phyloP scores from a whole-genome alignment of 225 moss, liverwort and hornwort species.

The Rhytidiadelphus loreus region DNA sequence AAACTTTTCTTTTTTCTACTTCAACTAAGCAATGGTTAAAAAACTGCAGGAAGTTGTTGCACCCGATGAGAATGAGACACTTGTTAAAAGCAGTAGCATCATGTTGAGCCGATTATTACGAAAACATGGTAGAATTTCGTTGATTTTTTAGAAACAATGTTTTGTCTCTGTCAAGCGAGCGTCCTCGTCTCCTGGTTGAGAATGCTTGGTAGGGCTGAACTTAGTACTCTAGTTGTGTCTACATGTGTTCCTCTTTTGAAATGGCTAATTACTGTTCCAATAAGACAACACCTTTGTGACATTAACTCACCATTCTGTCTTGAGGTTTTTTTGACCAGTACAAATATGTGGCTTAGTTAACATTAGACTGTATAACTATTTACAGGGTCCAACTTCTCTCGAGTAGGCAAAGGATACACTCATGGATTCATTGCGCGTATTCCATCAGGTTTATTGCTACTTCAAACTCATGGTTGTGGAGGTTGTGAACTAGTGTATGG shows the following conservation, averaged over 20 bases:
- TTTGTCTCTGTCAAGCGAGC: not conserved
- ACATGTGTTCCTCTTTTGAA: not conserved
- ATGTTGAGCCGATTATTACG: not conserved
- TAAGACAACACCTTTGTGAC: not conserved
- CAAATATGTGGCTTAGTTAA: not conserved
- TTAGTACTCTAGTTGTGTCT: not conserved
- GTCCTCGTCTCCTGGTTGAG: not conserved
- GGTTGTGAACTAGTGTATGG: not conserved
- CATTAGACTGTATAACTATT: not conserved
- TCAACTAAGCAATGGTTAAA: not conserved
- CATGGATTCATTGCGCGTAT: slow-evolving; percentile 69
- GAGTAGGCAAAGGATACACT: slow-evolving; percentile 35
- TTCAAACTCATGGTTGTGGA: not conserved
- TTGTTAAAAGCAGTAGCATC: not conserved
- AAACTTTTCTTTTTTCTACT: not conserved
- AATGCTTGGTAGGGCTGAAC: not conserved
- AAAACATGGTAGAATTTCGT: not conserved
- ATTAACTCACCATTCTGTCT: not conserved
- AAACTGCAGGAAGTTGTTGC: not conserved
- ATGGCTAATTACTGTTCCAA: not conserved
- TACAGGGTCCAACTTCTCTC: slow-evolving; percentile 54
- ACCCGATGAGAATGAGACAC: not conserved
- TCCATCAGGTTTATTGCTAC: slow-evolving; percentile 48
- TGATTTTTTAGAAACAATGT: not conserved
- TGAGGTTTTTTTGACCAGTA: not conserved